These are phyloP conservation scores for Fragilariopsis cylindrus DNA, from an alignment of 108 stramenopile genomes.

Conservation along the genomic window DNA sequence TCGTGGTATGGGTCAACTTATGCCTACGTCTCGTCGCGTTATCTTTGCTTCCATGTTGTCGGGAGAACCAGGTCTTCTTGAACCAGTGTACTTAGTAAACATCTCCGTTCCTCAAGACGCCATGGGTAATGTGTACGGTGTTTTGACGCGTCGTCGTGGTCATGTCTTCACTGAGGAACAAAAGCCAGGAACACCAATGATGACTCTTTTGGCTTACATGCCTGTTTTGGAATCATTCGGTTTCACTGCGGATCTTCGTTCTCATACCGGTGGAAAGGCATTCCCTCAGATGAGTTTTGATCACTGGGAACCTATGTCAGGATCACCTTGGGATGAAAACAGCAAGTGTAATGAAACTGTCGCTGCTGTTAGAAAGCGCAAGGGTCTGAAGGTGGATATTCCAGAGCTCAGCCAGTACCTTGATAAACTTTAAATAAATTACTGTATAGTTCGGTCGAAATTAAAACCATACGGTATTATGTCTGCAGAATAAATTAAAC, in stretches of 20 bases:
- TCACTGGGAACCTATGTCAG: slow-evolving; percentile 98
- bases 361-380: slow-evolving; percentile 91
- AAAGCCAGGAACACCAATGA: slow-evolving; percentile 96
- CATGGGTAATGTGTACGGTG: slow-evolving; percentile 99
- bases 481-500: not conserved
- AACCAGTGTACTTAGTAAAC: slow-evolving; percentile 98
- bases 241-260: slow-evolving; percentile 98
- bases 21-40: slow-evolving; percentile 99
- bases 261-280: slow-evolving; percentile 99
- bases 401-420: slow-evolving; percentile 96
- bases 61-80: slow-evolving; percentile 91
- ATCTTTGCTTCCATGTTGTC: slow-evolving; percentile 95
- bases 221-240: slow-evolving; percentile 99
- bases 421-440: slow-evolving; percentile 96
- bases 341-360: slow-evolving; percentile 92
- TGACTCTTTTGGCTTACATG: slow-evolving; percentile 98
- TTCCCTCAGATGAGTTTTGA: slow-evolving; percentile 99
- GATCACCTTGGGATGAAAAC: slow-evolving; percentile 85
- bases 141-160: slow-evolving; percentile 98
- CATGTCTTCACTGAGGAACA: slow-evolving; percentile 99
- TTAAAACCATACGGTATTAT: not conserved
- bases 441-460: not conserved
- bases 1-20: slow-evolving; percentile 99
- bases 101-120: slow-evolving; percentile 98
- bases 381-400: slow-evolving; percentile 95